A percentile compares a stretch with the other conserved stretches of the same genome.
These are phyloP conservation scores for Cerrena zonata DNA, from an alignment of 1,284 basidiomycete genomes.

Conservation along the genomic window DNA sequence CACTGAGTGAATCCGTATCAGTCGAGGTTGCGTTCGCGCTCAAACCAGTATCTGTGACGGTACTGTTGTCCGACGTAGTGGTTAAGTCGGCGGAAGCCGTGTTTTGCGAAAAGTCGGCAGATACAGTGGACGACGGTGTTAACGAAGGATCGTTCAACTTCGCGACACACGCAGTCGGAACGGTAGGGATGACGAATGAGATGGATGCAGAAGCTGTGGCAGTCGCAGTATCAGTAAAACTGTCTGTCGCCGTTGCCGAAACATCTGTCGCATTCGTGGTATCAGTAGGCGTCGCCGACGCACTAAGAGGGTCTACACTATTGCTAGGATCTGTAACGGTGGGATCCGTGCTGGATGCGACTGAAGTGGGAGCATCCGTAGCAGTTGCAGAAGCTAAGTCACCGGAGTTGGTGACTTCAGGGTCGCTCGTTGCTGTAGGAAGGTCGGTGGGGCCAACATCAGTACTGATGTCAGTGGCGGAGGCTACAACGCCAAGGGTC, in stretches of 20 bases:
- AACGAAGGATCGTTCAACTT: not conserved
- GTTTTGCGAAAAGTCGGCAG: constrained; percentile 1
- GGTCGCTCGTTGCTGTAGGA: not conserved
- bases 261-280: not conserved
- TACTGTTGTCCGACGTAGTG: constrained; percentile 5
- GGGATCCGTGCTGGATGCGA: not conserved
- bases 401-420: too few relatives aligned
- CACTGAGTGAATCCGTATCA: not conserved
- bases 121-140: not conserved
- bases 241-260: not conserved
- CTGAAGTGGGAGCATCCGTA: not conserved
- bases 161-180: constrained; percentile 12
- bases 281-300: not conserved
- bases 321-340: not conserved
- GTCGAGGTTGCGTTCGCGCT: not conserved
- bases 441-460: not conserved
- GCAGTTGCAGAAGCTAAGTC: not conserved
- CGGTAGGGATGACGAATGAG: constrained; percentile 4
- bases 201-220: not conserved
- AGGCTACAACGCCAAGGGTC: not conserved
- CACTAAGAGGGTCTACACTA: not conserved
- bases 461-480: not conserved
- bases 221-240: not conserved
- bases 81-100: constrained; percentile 5
- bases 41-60: not conserved